Evolutionary conservation across 1,284 basidiomycete genomes (phyloP), one percentile per base, ranked within the genome.

Genomic region (Omphalotus olearius): DNA sequence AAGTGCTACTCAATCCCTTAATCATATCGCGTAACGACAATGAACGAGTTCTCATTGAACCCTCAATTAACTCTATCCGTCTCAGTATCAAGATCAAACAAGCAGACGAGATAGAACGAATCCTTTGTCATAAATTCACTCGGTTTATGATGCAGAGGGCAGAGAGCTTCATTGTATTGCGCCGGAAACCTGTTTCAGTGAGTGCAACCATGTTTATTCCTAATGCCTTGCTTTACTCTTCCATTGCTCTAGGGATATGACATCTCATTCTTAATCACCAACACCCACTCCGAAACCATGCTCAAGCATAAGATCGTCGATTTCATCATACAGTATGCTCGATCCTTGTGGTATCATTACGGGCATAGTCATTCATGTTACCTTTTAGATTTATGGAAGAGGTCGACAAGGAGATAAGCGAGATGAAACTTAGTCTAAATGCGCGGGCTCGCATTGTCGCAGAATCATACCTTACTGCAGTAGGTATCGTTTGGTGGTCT

Each of bases 251-350:
- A 96, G 91, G 93, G 95, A 53, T 99, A 97, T 62, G 97, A 99
- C 63, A 99, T 99, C 60, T 96, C 92, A 5, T 99, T 99, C 79
- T 75, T 99, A 57, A 97, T 99, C 67, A 98, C 97, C 53, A 98
- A 98, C 70, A 87, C 87, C 57, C 94, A 99, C 68, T 84, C 93
- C 20, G 96, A 99, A 67, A 91, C 91, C 2, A 97, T 99, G 94
- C 77, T 98, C 60, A 99, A 99, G 74, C 95, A 99, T 72, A 99
- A 98, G 75, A 88, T 99, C 51, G 97, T 99, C 41, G 97, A 99
- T 72, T 99, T 99, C 72, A 97, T 99, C 71, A 98, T 98, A 60
- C 93, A 99, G 88, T 93, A 59, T 40, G 72, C 61, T 36, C 5
- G 44, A 17, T 51, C n/a, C 52, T 28, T 40, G 4, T 33, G 61